Percentiles rank a stretch among this genome's conserved stretches.
These are phyloP conservation scores for Bathelium albidoporum DNA, from an alignment of 495 filamentous ascomycete genomes.

Conservation along the genomic window DNA sequence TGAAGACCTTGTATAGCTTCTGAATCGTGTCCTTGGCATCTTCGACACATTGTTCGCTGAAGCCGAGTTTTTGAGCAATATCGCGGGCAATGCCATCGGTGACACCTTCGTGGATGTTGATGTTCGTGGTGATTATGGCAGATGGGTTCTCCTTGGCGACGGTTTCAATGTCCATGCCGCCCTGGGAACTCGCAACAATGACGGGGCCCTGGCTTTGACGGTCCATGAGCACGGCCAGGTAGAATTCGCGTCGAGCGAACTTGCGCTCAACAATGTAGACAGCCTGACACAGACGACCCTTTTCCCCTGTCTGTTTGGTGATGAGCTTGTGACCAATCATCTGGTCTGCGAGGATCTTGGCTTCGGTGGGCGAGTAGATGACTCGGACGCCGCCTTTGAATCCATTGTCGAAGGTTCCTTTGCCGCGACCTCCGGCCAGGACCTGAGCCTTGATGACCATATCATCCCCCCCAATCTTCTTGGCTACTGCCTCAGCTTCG, in stretches of 20 bases:
- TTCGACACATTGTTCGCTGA: slow-evolving; percentile 91
- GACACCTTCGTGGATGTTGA: slow-evolving; percentile 90
- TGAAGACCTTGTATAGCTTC: slow-evolving; percentile 97
- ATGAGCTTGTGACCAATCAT: slow-evolving; percentile 99
- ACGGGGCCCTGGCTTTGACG: slow-evolving; percentile 82
- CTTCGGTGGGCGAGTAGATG: slow-evolving; percentile 87
- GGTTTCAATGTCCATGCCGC: slow-evolving; percentile 97
- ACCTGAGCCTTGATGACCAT: slow-evolving; percentile 99
- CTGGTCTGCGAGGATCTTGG: slow-evolving; percentile 95
- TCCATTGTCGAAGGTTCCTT: slow-evolving; percentile 94
- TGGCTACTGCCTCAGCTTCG: slow-evolving; percentile 87
- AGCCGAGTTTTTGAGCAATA: slow-evolving; percentile 87
- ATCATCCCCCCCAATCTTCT: slow-evolving; percentile 80
- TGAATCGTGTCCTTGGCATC: slow-evolving; percentile 92
- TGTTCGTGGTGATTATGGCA: slow-evolving; percentile 83
- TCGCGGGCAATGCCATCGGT: slow-evolving; percentile 87
- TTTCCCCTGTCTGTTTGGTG: slow-evolving; percentile 95
- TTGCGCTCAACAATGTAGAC: slow-evolving; percentile 99
- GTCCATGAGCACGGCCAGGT: slow-evolving; percentile 97
- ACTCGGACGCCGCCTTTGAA: slow-evolving; percentile 97
- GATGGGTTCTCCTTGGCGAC: slow-evolving; percentile 96
- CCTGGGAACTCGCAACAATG: slow-evolving; percentile 94
- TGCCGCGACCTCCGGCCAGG: slow-evolving; percentile 91
- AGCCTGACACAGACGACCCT: slow-evolving; percentile 82
- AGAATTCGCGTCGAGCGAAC: slow-evolving; percentile 97